Base-by-base conservation (phyloP, 176 grass and related monocot genomes). In the Dactylis glomerata region DNA sequence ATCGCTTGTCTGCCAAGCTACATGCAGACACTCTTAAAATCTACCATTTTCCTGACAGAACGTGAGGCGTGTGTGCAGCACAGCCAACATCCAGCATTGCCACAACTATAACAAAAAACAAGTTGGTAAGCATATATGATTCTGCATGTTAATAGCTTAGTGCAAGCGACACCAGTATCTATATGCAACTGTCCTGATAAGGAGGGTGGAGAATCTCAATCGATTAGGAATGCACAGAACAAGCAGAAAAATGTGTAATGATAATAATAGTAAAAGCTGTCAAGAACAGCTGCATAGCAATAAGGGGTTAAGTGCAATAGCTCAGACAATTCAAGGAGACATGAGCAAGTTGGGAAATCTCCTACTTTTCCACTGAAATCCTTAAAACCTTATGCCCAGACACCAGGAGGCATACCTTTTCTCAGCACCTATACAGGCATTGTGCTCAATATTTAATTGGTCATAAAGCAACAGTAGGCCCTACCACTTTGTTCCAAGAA, bases 281-380 rank as follows among this genome's bases (percentile, higher is more conserved):
- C 37, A 50, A 47, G 32, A 20, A 75, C 70, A 61, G 16, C 66
- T 57, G 45, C 56, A 71, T 64, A 81, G 64, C 45, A 37, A 67
- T 73, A 23, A 6, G 32, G 37, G 42, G n/a, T 16, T 68, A 69
- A 38, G 79, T 22, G 19, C 44, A 81, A 33, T 47, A 52, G 62
- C 16, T 8, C 77, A 70, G 27, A 82, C 63, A 24, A 70, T 70
- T 70, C 65, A 34, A 65, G 42, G 32, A 75, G 78, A 75, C 78
- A 87, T 65, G 57, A 64, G 15, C 8, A 88, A 71, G 86, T 83
- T 88, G 86, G 38, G 50, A n/a, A 57, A 83, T 87, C 79, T 57
- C 79, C 49, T 77, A 22, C 64, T 26, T 78, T 30, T 63, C 44
- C 77, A 36, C 71, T 51, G 37, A 26, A 57, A 77, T 77, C 37